Percentiles rank a stretch among this genome's conserved stretches.
phyloP scores from a whole-genome alignment of 441 rosid genomes.

The Gossypium trilobum region DNA sequence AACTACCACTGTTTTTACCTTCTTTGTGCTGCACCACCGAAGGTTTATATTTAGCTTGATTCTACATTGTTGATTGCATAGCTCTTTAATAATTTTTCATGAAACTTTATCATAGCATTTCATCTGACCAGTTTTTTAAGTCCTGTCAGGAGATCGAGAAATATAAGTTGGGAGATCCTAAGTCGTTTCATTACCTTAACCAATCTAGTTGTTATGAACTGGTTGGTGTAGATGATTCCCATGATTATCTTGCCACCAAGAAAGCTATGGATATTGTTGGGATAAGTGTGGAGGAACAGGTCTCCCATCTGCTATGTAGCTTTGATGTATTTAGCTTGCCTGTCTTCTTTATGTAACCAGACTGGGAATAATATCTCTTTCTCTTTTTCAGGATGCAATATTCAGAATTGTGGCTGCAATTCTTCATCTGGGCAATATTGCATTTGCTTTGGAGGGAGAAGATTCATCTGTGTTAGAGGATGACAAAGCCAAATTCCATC shows the following conservation, averaged over 20 bases:
- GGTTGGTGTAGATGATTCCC: conserved; percentile 64
- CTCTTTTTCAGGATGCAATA: conserved; percentile 56
- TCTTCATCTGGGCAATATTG: conserved; percentile 85
- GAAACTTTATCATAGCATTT: conserved; percentile 7
- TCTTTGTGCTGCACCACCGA: conserved; percentile 77
- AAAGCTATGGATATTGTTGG: conserved; percentile 87
- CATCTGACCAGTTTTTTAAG: conserved; percentile 21
- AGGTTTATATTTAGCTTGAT: conserved; percentile 34
- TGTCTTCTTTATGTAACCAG: neutral
- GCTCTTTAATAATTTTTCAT: conserved; percentile 6
- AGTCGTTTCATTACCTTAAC: conserved; percentile 83
- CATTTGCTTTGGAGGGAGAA: conserved; percentile 60
- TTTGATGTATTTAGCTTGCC: neutral
- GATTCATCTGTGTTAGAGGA: conserved; percentile 63
- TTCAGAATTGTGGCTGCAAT: conserved; percentile 83
- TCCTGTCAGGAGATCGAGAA: conserved; percentile 61
- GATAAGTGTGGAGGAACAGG: conserved; percentile 71
- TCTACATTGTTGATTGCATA: conserved; percentile 4
- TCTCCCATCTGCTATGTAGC: conserved; percentile 21
- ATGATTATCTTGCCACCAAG: conserved; percentile 66
- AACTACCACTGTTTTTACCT: conserved; percentile 90
- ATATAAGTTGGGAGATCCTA: conserved; percentile 73
- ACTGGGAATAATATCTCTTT: conserved; percentile 14
- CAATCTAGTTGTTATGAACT: conserved; percentile 77
- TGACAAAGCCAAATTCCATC: conserved; percentile 59